Base-by-base conservation (phyloP, 1,284 basidiomycete genomes). In the Cystobasidium slooffiae region DNA sequence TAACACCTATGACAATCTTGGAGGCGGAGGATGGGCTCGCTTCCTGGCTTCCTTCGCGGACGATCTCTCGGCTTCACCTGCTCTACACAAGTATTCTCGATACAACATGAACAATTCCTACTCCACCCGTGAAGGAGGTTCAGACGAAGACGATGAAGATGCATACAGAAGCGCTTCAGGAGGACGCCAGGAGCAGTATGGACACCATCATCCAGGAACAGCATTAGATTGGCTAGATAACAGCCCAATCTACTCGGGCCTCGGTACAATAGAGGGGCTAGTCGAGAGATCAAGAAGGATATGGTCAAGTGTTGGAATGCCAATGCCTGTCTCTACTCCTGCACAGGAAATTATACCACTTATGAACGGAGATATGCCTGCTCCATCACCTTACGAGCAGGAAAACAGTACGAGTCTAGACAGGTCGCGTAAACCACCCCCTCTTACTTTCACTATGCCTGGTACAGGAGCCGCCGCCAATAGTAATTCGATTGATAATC, bases 41-140 rank as follows among this genome's bases (percentile, higher is more conserved):
- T 99, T 94, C 91, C 84, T 99, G 49, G 89, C 93, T n/a, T 86
- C 86, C 62, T 96, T 98, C 80, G 94, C 89, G 2, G 96, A 99
- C 58, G 94, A 98, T 31, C 51, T 76, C 14, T 55, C 70, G 14
- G 49, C 62, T 37, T 73, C 84, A 84, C 5, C 90, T 87, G 1
- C 92, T 78, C 3, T 88, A 84, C 46, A 91, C 84, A 51, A 88
- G 86, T 5, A 84, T 83, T 16, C 88, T 82, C 7, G 86, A 81
- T 8, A 92, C 91, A 81, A 94, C 90, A 56, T 14, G 37, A 22
- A 41, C 49, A 47, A 66, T 47, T 24, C 20, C 44, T 52, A 16
- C 9, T 12, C 64, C 41, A 46, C 24, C n/a, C 18, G 63, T 16
- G 49, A 37, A 1, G 31, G 64, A 12, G 6, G 18, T 1, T 63